Evolutionary conservation across 2,329 filamentous ascomycete species (phyloP).

Genomic region (Calonectria crousiana): DNA sequence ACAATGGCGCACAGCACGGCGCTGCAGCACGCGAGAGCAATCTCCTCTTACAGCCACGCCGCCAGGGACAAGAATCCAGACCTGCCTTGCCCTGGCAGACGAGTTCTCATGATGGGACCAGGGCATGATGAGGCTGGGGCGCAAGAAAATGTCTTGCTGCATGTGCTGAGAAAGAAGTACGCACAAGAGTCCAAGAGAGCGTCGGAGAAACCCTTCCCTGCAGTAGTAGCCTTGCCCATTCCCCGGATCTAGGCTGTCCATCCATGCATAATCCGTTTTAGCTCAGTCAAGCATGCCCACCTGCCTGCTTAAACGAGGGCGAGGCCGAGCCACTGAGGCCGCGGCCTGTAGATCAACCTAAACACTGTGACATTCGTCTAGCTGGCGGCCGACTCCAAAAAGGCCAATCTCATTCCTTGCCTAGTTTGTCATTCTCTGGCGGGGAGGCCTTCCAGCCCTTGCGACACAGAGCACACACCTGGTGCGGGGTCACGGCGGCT

Average conservation of each 20-base stretch:
- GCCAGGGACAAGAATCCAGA: background rate
- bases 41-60: background rate
- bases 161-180: background rate
- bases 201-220: background rate
- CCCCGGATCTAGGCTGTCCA: slow-evolving; percentile 4
- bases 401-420: background rate
- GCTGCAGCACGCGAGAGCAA: background rate
- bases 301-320: background rate
- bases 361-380: background rate
- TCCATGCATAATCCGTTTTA: background rate
- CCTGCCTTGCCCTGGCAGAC: background rate
- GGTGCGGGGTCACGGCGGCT: slow-evolving; percentile 6
- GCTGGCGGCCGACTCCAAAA: background rate
- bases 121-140: background rate
- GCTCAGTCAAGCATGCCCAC: background rate
- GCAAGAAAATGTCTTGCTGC: background rate
- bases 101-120: background rate
- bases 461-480: background rate
- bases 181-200: background rate
- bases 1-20: background rate
- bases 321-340: background rate
- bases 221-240: background rate
- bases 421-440: background rate
- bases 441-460: background rate
- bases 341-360: background rate